Evolutionary conservation across 2,329 filamentous ascomycete genomes (phyloP).

Genomic region (Kalmusia sp.): DNA sequence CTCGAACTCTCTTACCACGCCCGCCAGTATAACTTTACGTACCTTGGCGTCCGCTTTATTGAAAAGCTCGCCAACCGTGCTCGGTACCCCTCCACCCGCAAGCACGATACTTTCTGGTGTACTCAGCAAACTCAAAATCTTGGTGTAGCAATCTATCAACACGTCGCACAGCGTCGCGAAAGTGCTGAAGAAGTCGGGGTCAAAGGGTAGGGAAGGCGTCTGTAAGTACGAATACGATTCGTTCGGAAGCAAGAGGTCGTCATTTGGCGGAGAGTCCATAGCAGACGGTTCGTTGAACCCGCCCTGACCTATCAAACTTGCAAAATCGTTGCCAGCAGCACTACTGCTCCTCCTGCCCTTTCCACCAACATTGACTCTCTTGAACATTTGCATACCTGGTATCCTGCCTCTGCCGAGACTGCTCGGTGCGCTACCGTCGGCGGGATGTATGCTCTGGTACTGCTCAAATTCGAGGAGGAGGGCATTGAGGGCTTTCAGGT

Average conservation of each 20-base stretch:
- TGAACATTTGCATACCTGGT: conserved; percentile 56
- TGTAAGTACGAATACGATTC: conserved; percentile 89
- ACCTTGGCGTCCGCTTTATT: conserved; percentile 86
- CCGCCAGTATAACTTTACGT: conserved; percentile 86
- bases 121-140: conserved; percentile 77
- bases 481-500: conserved; percentile 83
- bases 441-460: conserved; percentile 85
- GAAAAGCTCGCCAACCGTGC: conserved; percentile 78
- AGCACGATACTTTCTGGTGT: conserved; percentile 62
- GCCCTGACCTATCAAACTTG: conserved; percentile 17
- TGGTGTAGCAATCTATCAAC: conserved; percentile 88
- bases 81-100: conserved; percentile 36
- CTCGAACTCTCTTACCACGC: conserved; percentile 91
- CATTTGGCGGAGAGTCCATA: conserved; percentile 40
- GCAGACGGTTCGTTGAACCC: conserved; percentile 34
- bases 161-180: conserved; percentile 96
- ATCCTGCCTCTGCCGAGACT: conserved; percentile 80
- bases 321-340: conserved; percentile 57
- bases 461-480: conserved; percentile 91
- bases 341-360: conserved; percentile 63
- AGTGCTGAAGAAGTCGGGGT: conserved; percentile 96
- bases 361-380: conserved; percentile 49
- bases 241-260: conserved; percentile 57
- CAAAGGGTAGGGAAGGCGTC: conserved; percentile 92
- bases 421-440: conserved; percentile 72